Evolutionary conservation across 2,329 filamentous ascomycete genomes (phyloP).

Genomic region (Aspergillus ruber): DNA sequence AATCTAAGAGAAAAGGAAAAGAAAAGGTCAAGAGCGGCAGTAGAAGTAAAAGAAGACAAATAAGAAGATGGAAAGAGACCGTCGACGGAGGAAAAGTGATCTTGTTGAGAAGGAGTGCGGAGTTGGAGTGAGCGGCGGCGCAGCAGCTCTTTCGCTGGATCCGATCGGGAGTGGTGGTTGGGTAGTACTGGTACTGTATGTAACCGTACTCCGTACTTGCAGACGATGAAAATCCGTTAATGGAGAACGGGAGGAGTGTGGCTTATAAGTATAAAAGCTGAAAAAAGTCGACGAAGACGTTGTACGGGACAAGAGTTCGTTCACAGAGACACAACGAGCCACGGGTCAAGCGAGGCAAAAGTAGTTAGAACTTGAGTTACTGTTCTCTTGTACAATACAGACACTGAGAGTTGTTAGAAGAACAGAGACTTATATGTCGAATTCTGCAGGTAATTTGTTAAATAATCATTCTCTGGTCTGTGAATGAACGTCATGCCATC

Average conservation of each 20-base stretch:
- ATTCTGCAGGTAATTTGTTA: not conserved
- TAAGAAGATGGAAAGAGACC: constrained; percentile 1
- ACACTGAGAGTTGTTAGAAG: too few relatives aligned
- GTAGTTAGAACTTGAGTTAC: too few relatives aligned
- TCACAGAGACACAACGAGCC: constrained; percentile 14
- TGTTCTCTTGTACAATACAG: too few relatives aligned
- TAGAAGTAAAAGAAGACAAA: constrained; percentile 9
- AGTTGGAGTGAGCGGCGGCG: not conserved
- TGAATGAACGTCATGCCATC: too few relatives aligned
- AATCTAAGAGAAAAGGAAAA: constrained; percentile 3
- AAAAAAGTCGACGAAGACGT: constrained; percentile 11
- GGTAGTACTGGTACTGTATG: too few relatives aligned
- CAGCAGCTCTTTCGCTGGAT: too few relatives aligned
- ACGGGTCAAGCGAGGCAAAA: constrained; percentile 11
- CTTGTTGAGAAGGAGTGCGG: not conserved
- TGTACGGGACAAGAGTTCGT: constrained; percentile 2
- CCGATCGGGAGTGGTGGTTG: too few relatives aligned
- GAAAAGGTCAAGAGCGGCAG: constrained; percentile 5
- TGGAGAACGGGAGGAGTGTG: not conserved
- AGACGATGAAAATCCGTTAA: not conserved
- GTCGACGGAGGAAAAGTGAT: too few relatives aligned
- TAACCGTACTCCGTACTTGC: not conserved
- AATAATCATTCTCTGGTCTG: not conserved
- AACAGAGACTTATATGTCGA: too few relatives aligned
- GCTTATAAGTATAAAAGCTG: constrained; percentile 5